A percentile compares a stretch with the other conserved stretches of the same genome.
These are phyloP conservation scores for Trypanosoma theileri DNA, from an alignment of 208 protist species.

Conservation along the genomic window DNA sequence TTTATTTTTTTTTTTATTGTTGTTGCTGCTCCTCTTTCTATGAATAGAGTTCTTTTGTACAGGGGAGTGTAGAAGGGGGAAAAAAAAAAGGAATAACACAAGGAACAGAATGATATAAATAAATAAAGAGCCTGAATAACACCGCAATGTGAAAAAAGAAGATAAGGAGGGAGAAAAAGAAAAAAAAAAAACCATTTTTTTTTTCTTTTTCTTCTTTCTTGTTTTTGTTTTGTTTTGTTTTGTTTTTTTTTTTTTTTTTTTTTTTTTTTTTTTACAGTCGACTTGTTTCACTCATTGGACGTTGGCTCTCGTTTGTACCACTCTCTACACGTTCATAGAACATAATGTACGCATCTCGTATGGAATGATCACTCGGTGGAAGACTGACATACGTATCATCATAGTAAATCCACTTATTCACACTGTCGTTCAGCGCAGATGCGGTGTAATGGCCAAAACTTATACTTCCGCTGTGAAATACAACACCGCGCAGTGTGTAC, in stretches of 20 bases:
- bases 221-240: neutral
- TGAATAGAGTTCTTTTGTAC: too few species aligned
- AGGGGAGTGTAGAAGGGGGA: too few species aligned
- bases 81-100: too few species aligned
- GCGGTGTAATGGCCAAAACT: conserved; percentile 87
- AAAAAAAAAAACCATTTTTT: conserved; percentile 7
- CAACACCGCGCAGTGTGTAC: conserved; percentile 70
- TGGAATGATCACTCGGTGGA: conserved; percentile 25
- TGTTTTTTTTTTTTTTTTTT: neutral
- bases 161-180: neutral
- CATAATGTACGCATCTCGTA: conserved; percentile 69
- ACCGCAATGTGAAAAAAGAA: conserved; percentile 10
- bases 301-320: neutral
- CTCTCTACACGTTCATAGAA: conserved; percentile 59
- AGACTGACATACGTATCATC: conserved; percentile 59
- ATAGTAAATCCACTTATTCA: conserved; percentile 69
- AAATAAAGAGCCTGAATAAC: conserved; percentile 18
- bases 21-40: too few species aligned
- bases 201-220: neutral
- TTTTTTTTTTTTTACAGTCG: neutral
- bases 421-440: conserved; percentile 45
- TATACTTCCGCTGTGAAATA: conserved; percentile 77
- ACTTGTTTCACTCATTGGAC: neutral
- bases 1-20: too few species aligned
- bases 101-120: neutral